Percentiles rank a stretch among this genome's conserved stretches.
Conservation (phyloP, 2,329 filamentous ascomycete genomes). For the Leptodontidium sp. region DNA sequence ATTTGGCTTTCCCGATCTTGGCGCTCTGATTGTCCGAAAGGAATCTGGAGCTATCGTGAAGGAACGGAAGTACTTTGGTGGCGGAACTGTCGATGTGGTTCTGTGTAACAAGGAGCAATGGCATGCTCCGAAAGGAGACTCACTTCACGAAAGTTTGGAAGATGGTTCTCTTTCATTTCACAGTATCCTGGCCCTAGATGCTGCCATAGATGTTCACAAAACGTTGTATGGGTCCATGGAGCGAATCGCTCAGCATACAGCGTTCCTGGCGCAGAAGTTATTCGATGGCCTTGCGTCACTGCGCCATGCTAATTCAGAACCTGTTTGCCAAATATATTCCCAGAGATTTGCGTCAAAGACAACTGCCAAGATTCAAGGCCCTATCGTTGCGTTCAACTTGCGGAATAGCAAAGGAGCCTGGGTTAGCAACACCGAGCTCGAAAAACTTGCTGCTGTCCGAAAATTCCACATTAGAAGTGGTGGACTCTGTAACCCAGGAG, state of each 20-base stretch:
- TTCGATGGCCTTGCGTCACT: constrained; percentile 65
- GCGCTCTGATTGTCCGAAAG: constrained; percentile 83
- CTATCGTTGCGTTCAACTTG: constrained; percentile 86
- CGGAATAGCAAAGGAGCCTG: constrained; percentile 73
- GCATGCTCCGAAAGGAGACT: constrained; percentile 78
- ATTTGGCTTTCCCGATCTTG: constrained; percentile 95
- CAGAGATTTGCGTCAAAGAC: constrained; percentile 45
- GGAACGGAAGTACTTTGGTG: constrained; percentile 84
- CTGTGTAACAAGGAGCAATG: constrained; percentile 79
- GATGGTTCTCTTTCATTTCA: constrained; percentile 93
- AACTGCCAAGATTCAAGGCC: constrained; percentile 63
- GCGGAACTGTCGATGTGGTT: constrained; percentile 93
- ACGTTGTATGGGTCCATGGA: constrained; percentile 76
- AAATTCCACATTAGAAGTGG: constrained; percentile 88
- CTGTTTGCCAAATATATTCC: constrained; percentile 46
- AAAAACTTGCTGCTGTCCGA: constrained; percentile 82
- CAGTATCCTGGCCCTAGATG: constrained; percentile 82
- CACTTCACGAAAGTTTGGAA: constrained; percentile 83
- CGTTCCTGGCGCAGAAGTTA: constrained; percentile 67
- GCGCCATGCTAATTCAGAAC: constrained; percentile 68
- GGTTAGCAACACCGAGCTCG: constrained; percentile 84
- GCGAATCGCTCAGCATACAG: constrained; percentile 74
- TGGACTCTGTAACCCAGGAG: constrained; percentile 90
- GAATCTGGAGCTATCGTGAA: constrained; percentile 69
- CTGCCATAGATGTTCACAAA: constrained; percentile 74